Conservation (phyloP, 2,329 filamentous ascomycete species). For the Microcera coccophila region DNA sequence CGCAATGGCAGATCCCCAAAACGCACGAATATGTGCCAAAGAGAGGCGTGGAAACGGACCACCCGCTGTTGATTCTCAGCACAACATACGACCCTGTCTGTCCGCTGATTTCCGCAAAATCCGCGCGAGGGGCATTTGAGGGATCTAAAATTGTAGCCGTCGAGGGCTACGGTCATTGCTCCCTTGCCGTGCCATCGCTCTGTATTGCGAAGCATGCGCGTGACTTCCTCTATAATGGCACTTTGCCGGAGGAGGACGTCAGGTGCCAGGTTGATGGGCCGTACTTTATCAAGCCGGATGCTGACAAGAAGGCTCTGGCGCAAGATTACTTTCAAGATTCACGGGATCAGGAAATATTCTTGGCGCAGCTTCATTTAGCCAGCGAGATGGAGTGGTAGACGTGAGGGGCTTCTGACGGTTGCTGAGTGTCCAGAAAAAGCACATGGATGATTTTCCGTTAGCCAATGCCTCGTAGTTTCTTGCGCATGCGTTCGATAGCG, state of each 20-base stretch:
- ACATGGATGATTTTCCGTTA: too few species aligned
- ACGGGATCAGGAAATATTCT: constrained; percentile 17
- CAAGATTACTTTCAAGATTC: constrained; percentile 7
- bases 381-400: constrained; percentile 14
- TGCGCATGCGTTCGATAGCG: too few species aligned
- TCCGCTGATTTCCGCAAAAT: constrained; percentile 36
- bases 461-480: too few species aligned
- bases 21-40: constrained; percentile 28
- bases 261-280: constrained; percentile 37
- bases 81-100: constrained; percentile 49
- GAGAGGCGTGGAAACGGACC: constrained; percentile 31
- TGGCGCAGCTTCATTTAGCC: constrained; percentile 16
- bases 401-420: too few species aligned
- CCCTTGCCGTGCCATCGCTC: constrained; percentile 34
- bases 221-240: constrained; percentile 36
- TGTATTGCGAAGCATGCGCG: constrained; percentile 36
- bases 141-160: constrained; percentile 39
- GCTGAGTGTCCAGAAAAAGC: too few species aligned
- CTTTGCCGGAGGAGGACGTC: constrained; percentile 33
- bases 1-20: constrained; percentile 28
- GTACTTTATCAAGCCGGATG: constrained; percentile 34
- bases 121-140: constrained; percentile 33
- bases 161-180: constrained; percentile 42
- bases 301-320: constrained; percentile 1
- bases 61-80: constrained; percentile 32